Base-by-base conservation (phyloP, 306 rosid species). In the Ormosia emarginata region DNA sequence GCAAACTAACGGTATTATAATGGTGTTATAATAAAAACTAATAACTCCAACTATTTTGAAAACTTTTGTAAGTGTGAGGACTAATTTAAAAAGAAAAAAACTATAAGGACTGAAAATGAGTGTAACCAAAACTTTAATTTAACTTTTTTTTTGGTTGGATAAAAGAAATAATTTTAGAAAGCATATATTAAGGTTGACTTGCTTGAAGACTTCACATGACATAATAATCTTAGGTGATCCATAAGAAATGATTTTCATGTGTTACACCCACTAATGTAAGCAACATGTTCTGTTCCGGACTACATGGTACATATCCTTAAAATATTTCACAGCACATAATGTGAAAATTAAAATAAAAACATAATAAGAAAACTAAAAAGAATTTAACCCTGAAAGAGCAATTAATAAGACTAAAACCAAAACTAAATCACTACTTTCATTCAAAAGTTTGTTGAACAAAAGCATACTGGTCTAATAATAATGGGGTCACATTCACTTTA, bases 401-500 rank as follows among this genome's bases (percentile, higher is more conserved):
- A 70, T 41, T 18, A 34, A 62, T 52, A 71, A 80, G 8, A n/a
- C 30, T 8, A 46, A 11, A 53, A 64, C 24, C 24, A 67, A 67
- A 49, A 84, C 10, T 67, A 67, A 66, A 24, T 24, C 24, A 24
- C 24, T 24, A 24, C 24, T 67, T 17, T 59, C 57, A 68, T 10
- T 30, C 33, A 9, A 46, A 44, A 79, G 71, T 67, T 29, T 37
- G 40, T n/a, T 70, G 55, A 75, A 56, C 5, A 81, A n/a, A 74
- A 47, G 76, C 98, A 71, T 93, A 95, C 99, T 93, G 99, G 88
- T 93, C 89, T 40, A 93, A 90, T 49, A 95, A 90, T 86, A 95
- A 82, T 2, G 97, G 97, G 77, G 99, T 95, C 92, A 81, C 78
- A 74, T 93, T 95, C 82, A 95, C 99, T 92, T 90, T 85, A 65